Percentiles rank a stretch among this genome's conserved stretches.
phyloP scores from a whole-genome alignment of 2,329 filamentous ascomycete species.

The Trichoderma asperellum region DNA sequence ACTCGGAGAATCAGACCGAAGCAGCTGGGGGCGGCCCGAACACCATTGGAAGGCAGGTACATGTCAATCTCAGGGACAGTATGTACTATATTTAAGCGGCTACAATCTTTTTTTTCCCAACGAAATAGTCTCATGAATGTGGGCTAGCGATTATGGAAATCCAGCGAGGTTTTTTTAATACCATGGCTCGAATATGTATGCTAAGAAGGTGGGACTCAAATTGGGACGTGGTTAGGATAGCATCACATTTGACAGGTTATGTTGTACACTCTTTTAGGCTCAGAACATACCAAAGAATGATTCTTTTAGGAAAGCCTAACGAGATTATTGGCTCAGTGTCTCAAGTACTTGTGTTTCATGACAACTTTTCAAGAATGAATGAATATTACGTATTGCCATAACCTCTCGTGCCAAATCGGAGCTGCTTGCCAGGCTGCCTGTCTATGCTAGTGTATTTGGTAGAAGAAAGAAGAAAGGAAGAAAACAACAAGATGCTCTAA shows the following conservation, averaged over 20 bases:
- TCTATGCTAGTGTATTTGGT: not conserved
- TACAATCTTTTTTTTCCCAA: not conserved
- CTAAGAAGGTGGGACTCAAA: not conserved
- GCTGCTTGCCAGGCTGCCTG: not conserved
- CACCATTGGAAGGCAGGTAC: constrained; percentile 41
- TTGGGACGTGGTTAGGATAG: not conserved
- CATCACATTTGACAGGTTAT: not conserved
- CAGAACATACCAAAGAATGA: not conserved
- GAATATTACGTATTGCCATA: not conserved
- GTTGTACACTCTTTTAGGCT: not conserved
- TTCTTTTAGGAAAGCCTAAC: not conserved
- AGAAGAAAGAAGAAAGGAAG: not conserved
- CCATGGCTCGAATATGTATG: not conserved
- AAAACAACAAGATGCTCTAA: not conserved
- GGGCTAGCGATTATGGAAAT: not conserved
- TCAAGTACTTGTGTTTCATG: not conserved
- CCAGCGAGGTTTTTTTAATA: not conserved
- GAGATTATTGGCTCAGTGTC: not conserved
- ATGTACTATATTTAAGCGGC: constrained; percentile 61
- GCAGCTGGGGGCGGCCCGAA: constrained; percentile 24
- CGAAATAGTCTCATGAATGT: not conserved
- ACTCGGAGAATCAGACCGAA: constrained; percentile 38
- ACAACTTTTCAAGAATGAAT: not conserved
- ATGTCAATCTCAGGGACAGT: constrained; percentile 48
- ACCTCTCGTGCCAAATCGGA: not conserved